Percentiles rank a stretch among this genome's conserved stretches.
Conservation (phyloP, 441 rosid species). For the Gossypium schwendimanii region DNA sequence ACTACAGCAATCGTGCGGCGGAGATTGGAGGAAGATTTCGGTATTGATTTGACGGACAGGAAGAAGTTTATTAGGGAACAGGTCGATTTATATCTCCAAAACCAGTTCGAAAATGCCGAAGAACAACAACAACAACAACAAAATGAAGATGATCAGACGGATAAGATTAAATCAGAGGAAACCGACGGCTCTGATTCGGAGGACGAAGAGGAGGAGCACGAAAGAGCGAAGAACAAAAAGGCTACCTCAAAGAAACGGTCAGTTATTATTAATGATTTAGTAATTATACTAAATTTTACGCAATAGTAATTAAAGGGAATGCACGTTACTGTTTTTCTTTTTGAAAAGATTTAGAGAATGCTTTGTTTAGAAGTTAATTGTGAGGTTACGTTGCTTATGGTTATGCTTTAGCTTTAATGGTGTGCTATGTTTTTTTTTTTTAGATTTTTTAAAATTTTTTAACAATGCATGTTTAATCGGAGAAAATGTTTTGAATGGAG, state of each 20-base stretch:
- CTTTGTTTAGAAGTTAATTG: not conserved
- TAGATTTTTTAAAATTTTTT: not conserved
- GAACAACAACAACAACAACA: slow-evolving; percentile 11
- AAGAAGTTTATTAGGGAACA: slow-evolving; percentile 51
- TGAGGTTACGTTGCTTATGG: slow-evolving; percentile 7
- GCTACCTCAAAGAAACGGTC: slow-evolving; percentile 26
- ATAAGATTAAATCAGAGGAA: slow-evolving; percentile 29
- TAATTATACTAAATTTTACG: not conserved
- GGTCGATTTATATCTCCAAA: slow-evolving; percentile 45
- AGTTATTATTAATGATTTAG: slow-evolving; percentile 11
- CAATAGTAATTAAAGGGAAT: not conserved
- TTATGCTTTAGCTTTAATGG: slow-evolving; percentile 24
- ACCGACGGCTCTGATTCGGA: slow-evolving; percentile 21
- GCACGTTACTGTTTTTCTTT: not conserved
- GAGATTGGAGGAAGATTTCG: slow-evolving; percentile 52
- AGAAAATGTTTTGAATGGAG: slow-evolving; percentile 1
- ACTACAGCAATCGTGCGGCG: slow-evolving; percentile 49
- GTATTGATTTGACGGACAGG: slow-evolving; percentile 43
- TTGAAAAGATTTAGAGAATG: not conserved
- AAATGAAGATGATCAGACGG: slow-evolving; percentile 25
- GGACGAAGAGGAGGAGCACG: slow-evolving; percentile 14
- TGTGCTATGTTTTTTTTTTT: not conserved
- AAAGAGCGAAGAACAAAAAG: slow-evolving; percentile 15
- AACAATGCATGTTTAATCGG: not conserved
- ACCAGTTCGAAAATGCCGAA: slow-evolving; percentile 28